Base-by-base conservation (phyloP, 225 moss, liverwort and hornwort genomes). In the Polytrichum formosum region DNA sequence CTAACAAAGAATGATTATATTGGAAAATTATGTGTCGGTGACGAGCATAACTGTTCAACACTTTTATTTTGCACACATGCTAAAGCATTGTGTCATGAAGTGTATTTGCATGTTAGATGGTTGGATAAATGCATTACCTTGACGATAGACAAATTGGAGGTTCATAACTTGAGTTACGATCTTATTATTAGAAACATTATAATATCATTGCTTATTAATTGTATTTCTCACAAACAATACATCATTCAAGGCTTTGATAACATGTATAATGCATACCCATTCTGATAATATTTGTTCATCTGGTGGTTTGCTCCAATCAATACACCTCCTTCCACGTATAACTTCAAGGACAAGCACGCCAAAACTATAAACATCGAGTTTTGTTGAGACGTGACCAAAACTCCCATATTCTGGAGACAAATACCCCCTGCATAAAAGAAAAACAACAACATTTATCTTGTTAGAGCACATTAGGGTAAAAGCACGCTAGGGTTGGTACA, bases 291-390 rank as follows among this genome's bases (percentile, higher is more conserved):
- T 53, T 13, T 25, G 20, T 19, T 28, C 25, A 20, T 70, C n/a
- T 9, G 8, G 25, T 18, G 21, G 9, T 56, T 28, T 19, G 61
- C 26, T 37, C 16, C 7, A 21, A 30, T 72, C 22, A 23, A 72
- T 63, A 26, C 31, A 61, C 17, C 28, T 60, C 72, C 72, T 62
- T 63, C 72, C 72, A 6, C n/a, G 18, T 37, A 72, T 19, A 37
- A 72, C 37, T 26, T 72, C 72, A 28, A 72, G 60, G 18, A 72
- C 20, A 18, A 72, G 33, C n/a, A 63, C 60, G 10, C 72, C 72
- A 63, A 28, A 72, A 35, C 72, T 72, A 62, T 28, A 72, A 9
- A 72, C 63, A 63, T 72, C 72, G 31, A 72, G n/a, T 62, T 72
- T 72, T 21, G 28, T 35, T 18, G 60, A 28, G 22, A 72, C 18